Base-by-base conservation (phyloP, 2,329 filamentous ascomycete genomes). In the Fusarium sp. region DNA sequence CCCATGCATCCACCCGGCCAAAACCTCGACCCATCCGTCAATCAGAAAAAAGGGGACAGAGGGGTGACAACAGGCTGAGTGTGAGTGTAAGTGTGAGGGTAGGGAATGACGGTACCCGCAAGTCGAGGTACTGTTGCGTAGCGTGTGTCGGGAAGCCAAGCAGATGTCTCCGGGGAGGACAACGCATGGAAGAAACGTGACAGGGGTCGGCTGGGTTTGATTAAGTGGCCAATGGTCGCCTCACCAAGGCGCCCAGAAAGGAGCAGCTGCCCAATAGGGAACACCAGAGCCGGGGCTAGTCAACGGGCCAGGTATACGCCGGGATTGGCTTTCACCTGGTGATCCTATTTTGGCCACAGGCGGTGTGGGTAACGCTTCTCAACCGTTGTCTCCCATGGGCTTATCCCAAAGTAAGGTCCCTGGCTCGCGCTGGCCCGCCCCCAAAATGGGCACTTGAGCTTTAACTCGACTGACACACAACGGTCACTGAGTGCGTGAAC, bases 131-230 rank as follows among this genome's bases (percentile, higher is more conserved):
- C 58, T 67, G 63, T 22, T 63, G 63, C 63, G 46, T 63, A 68
- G 65, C 51, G 64, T 68, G 53, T 63, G 51, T 55, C 68, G 50
- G 49, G 52, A 52, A 47, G 45, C 59, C 70, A 72, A 61, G 66
- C 76, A 74, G 73, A 62, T 68, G 65, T 68, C 65, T 67, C 75
- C 69, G 71, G 75, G 76, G 71, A 81, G 80, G 80, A 78, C 83
- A 83, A 81, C 79, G 82, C 83, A 86, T 85, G 82, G 82, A 79
- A 82, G 80, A 84, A 84, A 83, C 79, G 82, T 83, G 83, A 84
- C 81, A 84, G 79, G 83, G 83, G 76, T 77, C 75, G 72, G 76
- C 80, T 80, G 81, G 79, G 81, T 82, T 81, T 82, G 80, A 87
- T 86, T 82, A 84, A 82, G 77, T 80, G 80, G 73, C 85, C 85